Evolutionary conservation across 2,329 filamentous ascomycete genomes (phyloP), one percentile per base, ranked within the genome.

Genomic region (Gyromitra esculenta): DNA sequence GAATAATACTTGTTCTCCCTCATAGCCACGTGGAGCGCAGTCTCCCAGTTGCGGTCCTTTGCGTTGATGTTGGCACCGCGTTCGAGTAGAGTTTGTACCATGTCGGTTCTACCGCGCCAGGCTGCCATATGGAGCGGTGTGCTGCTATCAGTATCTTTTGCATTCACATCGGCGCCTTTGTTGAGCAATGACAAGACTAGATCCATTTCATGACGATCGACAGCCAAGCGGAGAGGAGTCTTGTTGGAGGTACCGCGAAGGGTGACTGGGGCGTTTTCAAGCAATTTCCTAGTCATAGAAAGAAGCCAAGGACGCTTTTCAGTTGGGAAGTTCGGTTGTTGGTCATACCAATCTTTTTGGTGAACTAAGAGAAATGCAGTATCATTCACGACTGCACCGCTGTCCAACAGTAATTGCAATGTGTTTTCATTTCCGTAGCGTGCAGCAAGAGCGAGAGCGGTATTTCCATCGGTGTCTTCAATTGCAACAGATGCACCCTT

Each of bases 111-210:
- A 8, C 59, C 59, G 9, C 73, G 52, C 50, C 71, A 71, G 18
- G 74, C 68, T 13, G 69, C 69, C 35, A 71, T 43, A 37, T 76
- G 69, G 15, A 76, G 43, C 8, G 48, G 63, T 15, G 62, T 76
- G 13, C 50, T 68, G 57, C 64, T 52, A 21, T 68, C 64, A 5
- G 56, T 43, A 7, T 71, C 35, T 15, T 45, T 71, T 15, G 57
- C 31, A 35, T 64, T 63, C 45, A 71, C 57, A 9, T 71, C 57
- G 1, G 7, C 68, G 6, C 68, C 68, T 35, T 59, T 18, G 41
- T 43, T 25, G 15, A 63, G 68, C 31, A 71, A 52, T 37, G 57
- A 63, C 9, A 45, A 21, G 48, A 45, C 57, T 35, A 71, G 48
- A 56, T 63, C 35, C 43, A 39, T 45, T 56, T 56, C 68, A 35